Percentiles rank a stretch among this genome's conserved stretches.
Evolutionary conservation across 2,329 filamentous ascomycete genomes (phyloP).

Genomic region (Pleoardoris graminearum): DNA sequence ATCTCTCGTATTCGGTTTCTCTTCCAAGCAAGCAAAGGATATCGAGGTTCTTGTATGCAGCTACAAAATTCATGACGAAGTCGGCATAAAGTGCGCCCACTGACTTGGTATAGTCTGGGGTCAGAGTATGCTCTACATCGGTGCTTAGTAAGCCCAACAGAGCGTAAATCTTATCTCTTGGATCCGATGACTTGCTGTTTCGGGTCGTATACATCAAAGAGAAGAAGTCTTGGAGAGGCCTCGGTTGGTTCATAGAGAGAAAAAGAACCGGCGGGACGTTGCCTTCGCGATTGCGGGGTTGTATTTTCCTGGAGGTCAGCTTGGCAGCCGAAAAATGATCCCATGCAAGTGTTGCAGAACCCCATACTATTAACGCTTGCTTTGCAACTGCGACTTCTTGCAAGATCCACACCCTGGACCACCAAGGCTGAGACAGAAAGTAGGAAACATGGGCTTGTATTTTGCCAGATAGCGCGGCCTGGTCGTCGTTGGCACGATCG

Average conservation of each 20-base stretch:
- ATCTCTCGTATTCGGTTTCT: background rate
- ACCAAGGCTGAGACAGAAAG: slow-evolving; percentile 2
- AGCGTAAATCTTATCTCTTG: slow-evolving; percentile 7
- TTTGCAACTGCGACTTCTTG: slow-evolving; percentile 6
- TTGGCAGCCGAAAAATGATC: background rate
- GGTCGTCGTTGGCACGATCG: too few relatives aligned
- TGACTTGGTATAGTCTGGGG: background rate
- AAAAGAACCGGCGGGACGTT: background rate
- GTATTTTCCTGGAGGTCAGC: background rate
- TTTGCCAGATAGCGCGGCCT: background rate
- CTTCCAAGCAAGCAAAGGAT: background rate
- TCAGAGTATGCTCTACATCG: background rate
- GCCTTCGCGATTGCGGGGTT: background rate
- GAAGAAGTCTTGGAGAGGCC: background rate
- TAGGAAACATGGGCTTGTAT: background rate
- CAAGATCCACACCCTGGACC: slow-evolving; percentile 1
- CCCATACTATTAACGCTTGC: background rate
- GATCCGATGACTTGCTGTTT: slow-evolving; percentile 1
- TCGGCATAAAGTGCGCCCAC: background rate
- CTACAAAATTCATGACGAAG: background rate
- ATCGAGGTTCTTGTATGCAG: background rate
- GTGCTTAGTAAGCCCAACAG: background rate
- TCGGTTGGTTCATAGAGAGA: background rate
- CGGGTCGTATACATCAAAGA: background rate
- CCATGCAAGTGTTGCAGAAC: background rate